These are phyloP conservation scores for Venturia carpophila DNA, from an alignment of 2,329 filamentous ascomycete genomes.

Conservation along the genomic window DNA sequence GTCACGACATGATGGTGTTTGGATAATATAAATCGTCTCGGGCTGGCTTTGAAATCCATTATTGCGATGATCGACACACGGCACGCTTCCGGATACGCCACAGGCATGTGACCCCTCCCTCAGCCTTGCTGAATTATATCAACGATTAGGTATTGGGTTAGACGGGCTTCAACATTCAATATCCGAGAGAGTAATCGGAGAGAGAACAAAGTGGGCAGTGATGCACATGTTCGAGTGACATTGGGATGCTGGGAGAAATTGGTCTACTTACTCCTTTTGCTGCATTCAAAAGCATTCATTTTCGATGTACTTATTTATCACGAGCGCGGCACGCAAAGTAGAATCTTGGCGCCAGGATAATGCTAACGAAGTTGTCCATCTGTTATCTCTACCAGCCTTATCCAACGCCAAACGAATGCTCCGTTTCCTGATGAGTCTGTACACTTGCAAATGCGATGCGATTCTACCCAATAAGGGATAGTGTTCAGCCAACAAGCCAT, in stretches of 20 bases:
- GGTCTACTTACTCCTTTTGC: too few species aligned
- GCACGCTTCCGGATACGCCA: neutral
- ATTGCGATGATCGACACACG: neutral
- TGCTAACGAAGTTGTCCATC: neutral
- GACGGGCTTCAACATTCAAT: too few species aligned
- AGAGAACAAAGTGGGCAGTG: too few species aligned
- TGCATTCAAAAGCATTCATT: too few species aligned
- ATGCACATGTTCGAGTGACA: too few species aligned
- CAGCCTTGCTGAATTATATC: neutral
- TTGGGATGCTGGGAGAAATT: too few species aligned
- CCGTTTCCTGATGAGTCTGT: neutral
- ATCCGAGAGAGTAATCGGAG: too few species aligned
- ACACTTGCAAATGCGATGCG: neutral
- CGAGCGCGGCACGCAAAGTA: neutral
- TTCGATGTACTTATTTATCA: neutral
- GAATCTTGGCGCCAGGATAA: neutral
- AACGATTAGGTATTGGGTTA: too few species aligned
- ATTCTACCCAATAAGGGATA: neutral
- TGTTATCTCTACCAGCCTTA: neutral
- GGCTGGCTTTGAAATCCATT: conserved; percentile 1
- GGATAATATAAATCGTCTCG: neutral
- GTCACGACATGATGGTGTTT: conserved; percentile 3
- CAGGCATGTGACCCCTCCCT: neutral
- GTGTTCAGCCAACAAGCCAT: neutral
- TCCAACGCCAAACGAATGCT: neutral